Evolutionary conservation across 495 filamentous ascomycete genomes (phyloP).

Genomic region (Aspergillus bertholletiae): DNA sequence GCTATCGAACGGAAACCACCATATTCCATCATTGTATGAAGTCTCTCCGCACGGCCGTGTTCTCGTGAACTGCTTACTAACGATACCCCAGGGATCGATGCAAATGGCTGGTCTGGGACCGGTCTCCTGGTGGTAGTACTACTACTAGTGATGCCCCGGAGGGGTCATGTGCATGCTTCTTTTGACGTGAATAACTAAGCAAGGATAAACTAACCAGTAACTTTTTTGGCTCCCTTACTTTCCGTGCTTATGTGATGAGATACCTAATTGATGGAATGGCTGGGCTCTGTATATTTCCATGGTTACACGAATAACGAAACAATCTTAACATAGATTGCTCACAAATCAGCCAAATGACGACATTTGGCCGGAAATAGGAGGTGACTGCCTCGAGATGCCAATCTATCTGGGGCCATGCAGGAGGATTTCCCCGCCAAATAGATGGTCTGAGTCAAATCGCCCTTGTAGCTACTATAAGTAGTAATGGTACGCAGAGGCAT

Average conservation of each 20-base stretch:
- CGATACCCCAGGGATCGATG: slow-evolving; percentile 45
- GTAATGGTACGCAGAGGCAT: too few relatives aligned
- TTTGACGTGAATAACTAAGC: background rate
- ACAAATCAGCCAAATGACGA: background rate
- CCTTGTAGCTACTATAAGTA: too few relatives aligned
- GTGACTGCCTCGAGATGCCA: background rate
- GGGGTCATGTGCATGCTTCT: background rate
- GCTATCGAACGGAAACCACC: slow-evolving; percentile 53
- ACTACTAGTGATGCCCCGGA: too few relatives aligned
- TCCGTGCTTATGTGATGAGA: background rate
- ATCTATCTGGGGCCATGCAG: background rate
- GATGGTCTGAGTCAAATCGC: background rate
- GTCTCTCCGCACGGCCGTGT: too few relatives aligned
- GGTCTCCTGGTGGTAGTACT: slow-evolving; percentile 50
- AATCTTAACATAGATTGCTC: background rate
- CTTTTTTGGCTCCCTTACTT: background rate
- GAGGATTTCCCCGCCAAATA: too few relatives aligned
- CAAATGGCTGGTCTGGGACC: slow-evolving; percentile 49
- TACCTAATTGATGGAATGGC: background rate
- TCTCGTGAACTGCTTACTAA: slow-evolving; percentile 11
- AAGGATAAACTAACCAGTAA: background rate
- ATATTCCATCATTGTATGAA: slow-evolving; percentile 66
- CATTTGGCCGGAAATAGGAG: background rate
- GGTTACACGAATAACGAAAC: background rate
- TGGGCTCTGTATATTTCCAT: background rate